These are phyloP conservation scores for Psilocybe tampanensis DNA, from an alignment of 768 basidiomycete species.

Conservation along the genomic window DNA sequence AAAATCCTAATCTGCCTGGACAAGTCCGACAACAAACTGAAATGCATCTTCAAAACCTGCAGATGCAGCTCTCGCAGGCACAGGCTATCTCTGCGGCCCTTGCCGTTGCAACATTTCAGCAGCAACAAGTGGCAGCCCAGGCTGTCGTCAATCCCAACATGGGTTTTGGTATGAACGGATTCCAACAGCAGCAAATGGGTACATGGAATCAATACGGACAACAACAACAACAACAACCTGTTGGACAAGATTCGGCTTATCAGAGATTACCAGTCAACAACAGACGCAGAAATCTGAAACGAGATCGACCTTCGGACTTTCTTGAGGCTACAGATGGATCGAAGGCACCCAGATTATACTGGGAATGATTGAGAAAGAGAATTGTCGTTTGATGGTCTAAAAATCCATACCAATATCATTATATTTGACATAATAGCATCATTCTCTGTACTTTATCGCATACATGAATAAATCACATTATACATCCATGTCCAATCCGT, in stretches of 20 bases:
- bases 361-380: slow-evolving; percentile 54
- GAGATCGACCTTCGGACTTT: slow-evolving; percentile 85
- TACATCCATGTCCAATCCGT: background rate
- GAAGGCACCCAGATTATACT: slow-evolving; percentile 68
- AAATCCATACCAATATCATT: background rate
- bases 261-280: slow-evolving; percentile 84
- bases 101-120: slow-evolving; percentile 60
- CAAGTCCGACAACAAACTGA: slow-evolving; percentile 80
- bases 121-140: slow-evolving; percentile 43
- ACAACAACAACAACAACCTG: slow-evolving; percentile 66
- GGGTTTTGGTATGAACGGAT: slow-evolving; percentile 39
- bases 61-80: slow-evolving; percentile 79
- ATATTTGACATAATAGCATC: background rate
- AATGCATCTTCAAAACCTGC: slow-evolving; percentile 80
- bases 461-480: slow-evolving; percentile 18
- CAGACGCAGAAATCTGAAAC: slow-evolving; percentile 73
- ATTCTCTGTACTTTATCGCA: slow-evolving; percentile 5
- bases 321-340: slow-evolving; percentile 68
- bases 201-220: slow-evolving; percentile 52
- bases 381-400: background rate
- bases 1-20: slow-evolving; percentile 72
- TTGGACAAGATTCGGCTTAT: slow-evolving; percentile 81
- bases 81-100: slow-evolving; percentile 71
- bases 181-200: slow-evolving; percentile 39
- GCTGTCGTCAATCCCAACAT: slow-evolving; percentile 33